phyloP scores from a whole-genome alignment of 768 basidiomycete species.

The Russula sp. region DNA sequence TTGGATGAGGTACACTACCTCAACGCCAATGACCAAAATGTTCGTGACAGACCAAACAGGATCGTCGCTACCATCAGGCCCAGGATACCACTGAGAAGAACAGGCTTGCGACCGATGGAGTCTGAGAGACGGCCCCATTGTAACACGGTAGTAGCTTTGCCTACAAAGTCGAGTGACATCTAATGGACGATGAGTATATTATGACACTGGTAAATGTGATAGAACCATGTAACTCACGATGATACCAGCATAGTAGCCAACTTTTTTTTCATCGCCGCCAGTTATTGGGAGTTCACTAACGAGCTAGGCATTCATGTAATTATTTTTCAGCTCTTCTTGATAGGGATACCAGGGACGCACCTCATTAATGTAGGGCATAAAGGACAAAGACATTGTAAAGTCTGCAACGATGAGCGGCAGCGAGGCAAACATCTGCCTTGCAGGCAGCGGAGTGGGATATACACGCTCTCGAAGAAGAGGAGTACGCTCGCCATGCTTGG shows the following conservation, averaged over 20 bases:
- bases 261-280: not conserved
- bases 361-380: not conserved
- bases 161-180: slow-evolving; percentile 43
- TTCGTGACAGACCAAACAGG: slow-evolving; percentile 32
- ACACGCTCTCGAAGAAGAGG: not conserved
- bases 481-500: not conserved
- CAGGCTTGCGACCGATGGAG: slow-evolving; percentile 41
- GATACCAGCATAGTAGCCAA: not conserved
- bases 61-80: slow-evolving; percentile 30
- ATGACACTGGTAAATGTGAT: not conserved
- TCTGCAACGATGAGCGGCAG: not conserved
- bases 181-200: slow-evolving; percentile 16
- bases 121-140: slow-evolving; percentile 44
- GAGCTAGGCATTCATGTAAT: not conserved
- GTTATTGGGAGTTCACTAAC: not conserved
- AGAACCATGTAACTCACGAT: not conserved
- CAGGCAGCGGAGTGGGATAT: not conserved
- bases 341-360: not conserved
- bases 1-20: slow-evolving; percentile 21
- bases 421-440: not conserved
- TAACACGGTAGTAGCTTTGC: slow-evolving; percentile 38
- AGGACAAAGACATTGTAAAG: not conserved
- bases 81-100: slow-evolving; percentile 34
- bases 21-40: slow-evolving; percentile 26
- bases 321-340: not conserved